These are phyloP conservation scores for Daucus carota DNA, from an alignment of 129 eudicot species.

Conservation along the genomic window DH1_v3.0 NC_030386.2:35004001-35004500, in stretches of 20 bases:
- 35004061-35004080: neutral
- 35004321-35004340: neutral
- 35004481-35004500: conserved; percentile 6
- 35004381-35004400: neutral
- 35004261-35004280: neutral
- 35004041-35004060: neutral
- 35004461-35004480: conserved; percentile 10
- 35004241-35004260: neutral
- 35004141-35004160: neutral
- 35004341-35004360: neutral
- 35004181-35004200: neutral
- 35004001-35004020: neutral
- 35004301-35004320: neutral
- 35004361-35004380: neutral
- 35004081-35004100: neutral
- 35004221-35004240: neutral
- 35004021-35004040: neutral
- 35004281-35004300: neutral
- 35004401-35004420: conserved; percentile 5
- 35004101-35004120: neutral
- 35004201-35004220: neutral
- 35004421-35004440: conserved; percentile 14
- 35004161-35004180: neutral
- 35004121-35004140: neutral
- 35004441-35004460: conserved; percentile 7